Conservation (phyloP, 2,329 filamentous ascomycete species). For the Nemania serpens region DNA sequence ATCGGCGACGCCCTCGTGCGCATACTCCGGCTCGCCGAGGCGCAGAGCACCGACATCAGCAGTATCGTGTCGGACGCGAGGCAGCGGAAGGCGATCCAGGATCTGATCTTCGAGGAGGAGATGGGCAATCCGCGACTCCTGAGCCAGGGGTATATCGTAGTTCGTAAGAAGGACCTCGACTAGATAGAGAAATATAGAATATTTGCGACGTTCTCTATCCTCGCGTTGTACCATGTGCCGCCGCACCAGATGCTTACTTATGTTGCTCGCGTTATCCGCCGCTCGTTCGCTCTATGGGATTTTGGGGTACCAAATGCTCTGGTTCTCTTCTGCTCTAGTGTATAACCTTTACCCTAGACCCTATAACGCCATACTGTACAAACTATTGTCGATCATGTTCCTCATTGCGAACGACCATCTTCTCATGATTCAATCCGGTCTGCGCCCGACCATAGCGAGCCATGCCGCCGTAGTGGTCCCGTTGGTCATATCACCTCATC, state of each 20-base stretch:
- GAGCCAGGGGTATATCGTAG: conserved; percentile 59
- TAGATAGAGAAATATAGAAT: conserved; percentile 33
- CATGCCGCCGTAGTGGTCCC: conserved; percentile 7
- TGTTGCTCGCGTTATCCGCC: too few species aligned
- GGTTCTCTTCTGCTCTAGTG: conserved; percentile 12
- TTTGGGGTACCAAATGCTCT: not conserved
- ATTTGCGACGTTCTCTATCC: not conserved
- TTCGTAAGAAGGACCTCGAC: conserved; percentile 57
- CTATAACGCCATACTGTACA: conserved; percentile 17
- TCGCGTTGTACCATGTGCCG: not conserved
- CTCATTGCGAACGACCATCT: not conserved
- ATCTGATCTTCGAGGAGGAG: conserved; percentile 56
- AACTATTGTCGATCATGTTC: conserved; percentile 6
- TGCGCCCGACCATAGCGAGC: not conserved
- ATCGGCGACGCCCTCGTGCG: conserved; percentile 58
- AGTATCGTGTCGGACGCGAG: conserved; percentile 34
- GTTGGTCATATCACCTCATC: conserved; percentile 9
- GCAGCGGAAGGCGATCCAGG: conserved; percentile 44
- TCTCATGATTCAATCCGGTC: not conserved
- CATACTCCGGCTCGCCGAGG: conserved; percentile 46
- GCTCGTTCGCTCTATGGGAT: not conserved
- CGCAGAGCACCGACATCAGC: conserved; percentile 40
- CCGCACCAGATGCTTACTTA: too few species aligned
- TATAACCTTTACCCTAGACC: conserved; percentile 4
- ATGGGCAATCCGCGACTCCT: conserved; percentile 51